Conservation (phyloP, 2,329 filamentous ascomycete genomes). For the Cercospora brassicicola region DNA sequence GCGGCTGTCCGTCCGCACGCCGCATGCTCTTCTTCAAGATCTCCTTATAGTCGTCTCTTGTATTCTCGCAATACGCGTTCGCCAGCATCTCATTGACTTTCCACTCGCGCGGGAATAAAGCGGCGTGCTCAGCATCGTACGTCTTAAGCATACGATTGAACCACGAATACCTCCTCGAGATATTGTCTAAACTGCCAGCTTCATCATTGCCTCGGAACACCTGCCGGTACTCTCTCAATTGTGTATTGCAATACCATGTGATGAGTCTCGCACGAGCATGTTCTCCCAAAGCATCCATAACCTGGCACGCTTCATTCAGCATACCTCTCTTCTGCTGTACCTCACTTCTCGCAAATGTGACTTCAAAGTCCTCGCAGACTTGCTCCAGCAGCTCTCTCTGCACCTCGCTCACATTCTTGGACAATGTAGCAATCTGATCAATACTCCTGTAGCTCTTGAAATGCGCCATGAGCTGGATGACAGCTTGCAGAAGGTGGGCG, state of each 20-base stretch:
- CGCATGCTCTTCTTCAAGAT: conserved; percentile 88
- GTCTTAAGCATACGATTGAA: conserved; percentile 94
- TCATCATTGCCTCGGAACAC: conserved; percentile 96
- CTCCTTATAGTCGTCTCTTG: conserved; percentile 89
- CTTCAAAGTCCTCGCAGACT: conserved; percentile 98
- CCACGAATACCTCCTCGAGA: conserved; percentile 91
- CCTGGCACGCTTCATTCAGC: conserved; percentile 82
- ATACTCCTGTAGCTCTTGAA: conserved; percentile 98
- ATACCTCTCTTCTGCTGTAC: conserved; percentile 67
- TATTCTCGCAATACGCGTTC: conserved; percentile 92
- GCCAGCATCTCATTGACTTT: conserved; percentile 85
- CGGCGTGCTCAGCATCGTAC: conserved; percentile 88
- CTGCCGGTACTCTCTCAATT: conserved; percentile 90
- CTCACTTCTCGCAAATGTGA: conserved; percentile 88
- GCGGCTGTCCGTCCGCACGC: conserved; percentile 69
- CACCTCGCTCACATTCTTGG: conserved; percentile 87
- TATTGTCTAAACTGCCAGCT: conserved; percentile 93
- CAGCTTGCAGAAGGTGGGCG: conserved; percentile 87
- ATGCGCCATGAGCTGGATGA: conserved; percentile 95
- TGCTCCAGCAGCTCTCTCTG: conserved; percentile 92
- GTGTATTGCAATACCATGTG: conserved; percentile 98
- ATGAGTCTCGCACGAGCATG: conserved; percentile 77
- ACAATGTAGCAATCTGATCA: conserved; percentile 92
- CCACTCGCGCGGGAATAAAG: conserved; percentile 85
- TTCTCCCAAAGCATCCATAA: conserved; percentile 93